Conservation (phyloP, 208 protist species). For the Trypanosoma vivax region DNA sequence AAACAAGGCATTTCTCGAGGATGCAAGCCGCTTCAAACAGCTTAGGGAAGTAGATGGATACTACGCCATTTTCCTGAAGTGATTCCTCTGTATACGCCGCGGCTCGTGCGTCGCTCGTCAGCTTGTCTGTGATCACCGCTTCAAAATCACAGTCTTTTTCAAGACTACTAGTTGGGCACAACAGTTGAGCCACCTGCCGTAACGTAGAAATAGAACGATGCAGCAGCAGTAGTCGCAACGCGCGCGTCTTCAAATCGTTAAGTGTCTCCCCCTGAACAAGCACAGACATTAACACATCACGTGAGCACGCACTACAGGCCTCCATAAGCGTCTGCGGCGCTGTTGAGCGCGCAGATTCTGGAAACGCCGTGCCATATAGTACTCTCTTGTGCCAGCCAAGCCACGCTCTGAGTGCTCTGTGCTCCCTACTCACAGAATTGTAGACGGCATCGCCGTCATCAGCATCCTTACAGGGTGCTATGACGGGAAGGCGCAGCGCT, state of each 20-base stretch:
- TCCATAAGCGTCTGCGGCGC: conserved; percentile 8
- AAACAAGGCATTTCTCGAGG: conserved; percentile 30
- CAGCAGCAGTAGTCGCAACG: conserved; percentile 16
- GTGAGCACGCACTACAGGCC: conserved; percentile 10
- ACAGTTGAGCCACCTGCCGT: conserved; percentile 21
- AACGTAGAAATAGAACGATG: conserved; percentile 33
- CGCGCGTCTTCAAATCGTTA: conserved; percentile 4
- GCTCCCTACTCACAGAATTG: background rate
- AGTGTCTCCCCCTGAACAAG: conserved; percentile 2
- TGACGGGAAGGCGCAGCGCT: background rate
- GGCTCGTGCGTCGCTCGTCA: conserved; percentile 1
- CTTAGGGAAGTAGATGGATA: conserved; percentile 30
- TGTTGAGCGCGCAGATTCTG: too few relatives aligned
- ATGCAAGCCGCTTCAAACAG: conserved; percentile 24
- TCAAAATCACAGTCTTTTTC: conserved; percentile 20
- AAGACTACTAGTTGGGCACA: conserved; percentile 18
- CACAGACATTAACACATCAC: conserved; percentile 15
- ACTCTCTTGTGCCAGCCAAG: background rate
- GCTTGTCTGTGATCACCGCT: conserved; percentile 28
- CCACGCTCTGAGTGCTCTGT: background rate
- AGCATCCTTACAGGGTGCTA: background rate
- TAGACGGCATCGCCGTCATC: background rate
- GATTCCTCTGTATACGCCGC: conserved; percentile 14
- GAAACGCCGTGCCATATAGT: too few relatives aligned
- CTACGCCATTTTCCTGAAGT: conserved; percentile 11